Conservation (phyloP, 2,329 filamentous ascomycete species). For the Corniculantispora saksenae region DNA sequence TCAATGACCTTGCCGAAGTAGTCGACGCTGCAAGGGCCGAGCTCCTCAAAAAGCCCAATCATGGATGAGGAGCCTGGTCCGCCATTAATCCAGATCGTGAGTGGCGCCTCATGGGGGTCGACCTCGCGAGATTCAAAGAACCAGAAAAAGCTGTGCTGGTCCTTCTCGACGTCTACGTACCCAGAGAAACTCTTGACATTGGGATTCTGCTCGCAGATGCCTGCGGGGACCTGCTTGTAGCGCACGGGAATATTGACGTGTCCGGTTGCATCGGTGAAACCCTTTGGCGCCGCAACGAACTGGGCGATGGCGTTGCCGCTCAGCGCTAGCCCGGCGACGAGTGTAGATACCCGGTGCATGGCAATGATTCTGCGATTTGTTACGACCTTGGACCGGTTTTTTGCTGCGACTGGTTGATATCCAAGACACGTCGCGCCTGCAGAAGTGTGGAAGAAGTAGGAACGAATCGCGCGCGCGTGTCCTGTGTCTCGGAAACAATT, state of each 20-base stretch:
- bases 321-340: background rate
- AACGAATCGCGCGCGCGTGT: background rate
- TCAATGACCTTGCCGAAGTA: conserved; percentile 53
- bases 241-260: conserved; percentile 25
- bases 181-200: conserved; percentile 44
- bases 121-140: conserved; percentile 30
- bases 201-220: conserved; percentile 46
- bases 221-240: conserved; percentile 30
- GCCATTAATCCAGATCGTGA: conserved; percentile 61
- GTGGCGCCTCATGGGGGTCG: conserved; percentile 28
- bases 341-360: background rate
- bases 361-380: background rate
- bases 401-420: background rate
- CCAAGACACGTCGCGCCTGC: background rate
- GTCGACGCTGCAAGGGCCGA: conserved; percentile 42
- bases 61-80: conserved; percentile 50
- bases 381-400: background rate
- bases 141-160: conserved; percentile 28
- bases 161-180: conserved; percentile 47
- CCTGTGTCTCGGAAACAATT: background rate
- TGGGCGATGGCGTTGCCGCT: conserved; percentile 20
- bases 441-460: background rate
- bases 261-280: conserved; percentile 22
- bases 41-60: conserved; percentile 25
- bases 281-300: conserved; percentile 26